Conservation (phyloP, 345 rosid species). For the Hirschfeldia incana region DNA sequence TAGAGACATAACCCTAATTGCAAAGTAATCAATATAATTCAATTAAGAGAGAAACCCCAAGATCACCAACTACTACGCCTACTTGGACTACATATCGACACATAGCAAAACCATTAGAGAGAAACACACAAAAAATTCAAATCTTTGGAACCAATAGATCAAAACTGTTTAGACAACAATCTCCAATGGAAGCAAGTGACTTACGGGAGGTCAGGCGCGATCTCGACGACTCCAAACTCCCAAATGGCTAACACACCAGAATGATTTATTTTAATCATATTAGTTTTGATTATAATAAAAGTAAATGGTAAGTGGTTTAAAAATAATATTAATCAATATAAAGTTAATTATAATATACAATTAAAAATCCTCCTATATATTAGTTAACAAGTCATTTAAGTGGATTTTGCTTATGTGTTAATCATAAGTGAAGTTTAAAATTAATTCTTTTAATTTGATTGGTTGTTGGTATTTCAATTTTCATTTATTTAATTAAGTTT, state of each 20-base stretch:
- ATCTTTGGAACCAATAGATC: background rate
- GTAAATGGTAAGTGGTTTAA: no score
- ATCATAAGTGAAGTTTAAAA: conserved; percentile 23
- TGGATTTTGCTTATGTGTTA: no score
- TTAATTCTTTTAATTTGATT: no score
- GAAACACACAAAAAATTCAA: background rate
- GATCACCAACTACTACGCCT: background rate
- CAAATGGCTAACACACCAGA: background rate
- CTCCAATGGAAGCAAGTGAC: background rate
- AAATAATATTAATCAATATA: no score
- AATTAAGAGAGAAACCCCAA: background rate
- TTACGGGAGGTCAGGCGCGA: conserved; percentile 2
- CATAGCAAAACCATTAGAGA: background rate
- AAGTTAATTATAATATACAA: no score
- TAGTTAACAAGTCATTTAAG: no score
- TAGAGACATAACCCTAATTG: background rate
- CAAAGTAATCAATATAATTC: background rate
- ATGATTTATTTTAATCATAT: no score
- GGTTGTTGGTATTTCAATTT: no score
- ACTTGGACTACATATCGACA: background rate
- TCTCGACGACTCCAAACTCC: background rate
- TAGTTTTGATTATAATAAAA: no score
- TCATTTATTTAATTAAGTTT: no score
- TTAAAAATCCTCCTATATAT: no score
- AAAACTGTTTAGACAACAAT: background rate